Base-by-base conservation (phyloP, 2,329 filamentous ascomycete species). In the Phialocephala subalpina region DNA sequence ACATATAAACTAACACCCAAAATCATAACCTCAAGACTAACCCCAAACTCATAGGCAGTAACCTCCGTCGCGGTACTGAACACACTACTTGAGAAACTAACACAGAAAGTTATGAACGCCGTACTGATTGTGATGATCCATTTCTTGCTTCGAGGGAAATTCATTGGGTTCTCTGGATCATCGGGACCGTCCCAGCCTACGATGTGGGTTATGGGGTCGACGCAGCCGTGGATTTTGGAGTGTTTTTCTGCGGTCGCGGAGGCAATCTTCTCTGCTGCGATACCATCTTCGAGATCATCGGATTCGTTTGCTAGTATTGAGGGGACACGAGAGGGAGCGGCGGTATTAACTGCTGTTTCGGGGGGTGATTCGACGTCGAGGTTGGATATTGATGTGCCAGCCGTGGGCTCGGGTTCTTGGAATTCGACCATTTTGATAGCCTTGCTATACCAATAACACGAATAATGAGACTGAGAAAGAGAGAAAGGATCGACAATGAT, bases 1-100 rank as follows among this genome's bases (percentile, higher is more conserved):
- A 81, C 79, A 64, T 79, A 81, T 9, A 81, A 74, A 33, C 79
- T 80, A n/a, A 81, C 77, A 60, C 79, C 79, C 7, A 81, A 70
- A 0, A 76, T 80, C 52, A 63, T 63, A 25, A 81, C 73, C 65
- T 80, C 78, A 2, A 72, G 74, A 25, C 74, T 75, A 27, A 77
- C 73, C 4, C 71, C 60, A 53, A 81, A 81, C 66, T 85, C 83
- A 1, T 82, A 79, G 18, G 70, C 59, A 74, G 83, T 80, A 11
- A 75, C 73, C 22, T 16, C 25, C 1, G 68, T 73, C 1, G 70
- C 72, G 5, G 63, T 73, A 22, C 66, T 68, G 55, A 73, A 74
- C 16, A 73, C 67, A 62, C 62, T 68, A 0, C 67, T 70, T 1
- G 72, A 67, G 60, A 73, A 72, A 12, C 67, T 66, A 4, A 71